A percentile compares a stretch with the other conserved stretches of the same genome.
These are phyloP conservation scores for Fusarium duplospermum DNA, from an alignment of 2,329 filamentous ascomycete genomes.

Conservation along the genomic window DNA sequence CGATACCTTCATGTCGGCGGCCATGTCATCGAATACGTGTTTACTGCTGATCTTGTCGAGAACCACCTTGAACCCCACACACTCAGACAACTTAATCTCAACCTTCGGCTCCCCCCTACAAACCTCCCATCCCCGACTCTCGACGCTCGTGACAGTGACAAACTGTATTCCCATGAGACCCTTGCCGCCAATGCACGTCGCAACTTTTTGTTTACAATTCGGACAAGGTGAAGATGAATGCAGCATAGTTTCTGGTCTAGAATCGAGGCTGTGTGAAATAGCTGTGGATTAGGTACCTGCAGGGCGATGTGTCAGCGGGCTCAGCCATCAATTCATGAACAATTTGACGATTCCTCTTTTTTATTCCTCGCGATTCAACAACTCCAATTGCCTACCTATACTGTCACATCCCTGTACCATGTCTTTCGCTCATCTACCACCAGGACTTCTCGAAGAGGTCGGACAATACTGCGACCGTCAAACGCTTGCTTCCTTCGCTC, in stretches of 20 bases:
- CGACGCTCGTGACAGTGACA: neutral
- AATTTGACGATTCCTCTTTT: neutral
- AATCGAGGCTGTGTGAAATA: neutral
- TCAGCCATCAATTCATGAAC: neutral
- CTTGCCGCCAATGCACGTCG: neutral
- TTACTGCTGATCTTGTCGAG: neutral
- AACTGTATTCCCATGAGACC: neutral
- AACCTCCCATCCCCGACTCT: neutral
- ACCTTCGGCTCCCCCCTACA: neutral
- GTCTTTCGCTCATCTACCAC: neutral
- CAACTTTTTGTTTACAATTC: neutral
- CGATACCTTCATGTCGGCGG: neutral
- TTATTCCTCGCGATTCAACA: neutral
- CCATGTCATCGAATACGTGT: neutral
- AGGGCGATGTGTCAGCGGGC: neutral
- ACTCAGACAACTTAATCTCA: neutral
- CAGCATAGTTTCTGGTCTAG: neutral
- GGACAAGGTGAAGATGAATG: neutral
- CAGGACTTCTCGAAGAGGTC: neutral
- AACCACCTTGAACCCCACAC: neutral
- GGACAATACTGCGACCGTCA: neutral
- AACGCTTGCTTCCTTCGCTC: constrained; percentile 1
- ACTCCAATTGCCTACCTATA: neutral
- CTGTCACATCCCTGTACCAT: neutral
- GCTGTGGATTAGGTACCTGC: neutral